Evolutionary conservation across 2,329 filamentous ascomycete genomes (phyloP).

Genomic region (Juglanconis sp.): DNA sequence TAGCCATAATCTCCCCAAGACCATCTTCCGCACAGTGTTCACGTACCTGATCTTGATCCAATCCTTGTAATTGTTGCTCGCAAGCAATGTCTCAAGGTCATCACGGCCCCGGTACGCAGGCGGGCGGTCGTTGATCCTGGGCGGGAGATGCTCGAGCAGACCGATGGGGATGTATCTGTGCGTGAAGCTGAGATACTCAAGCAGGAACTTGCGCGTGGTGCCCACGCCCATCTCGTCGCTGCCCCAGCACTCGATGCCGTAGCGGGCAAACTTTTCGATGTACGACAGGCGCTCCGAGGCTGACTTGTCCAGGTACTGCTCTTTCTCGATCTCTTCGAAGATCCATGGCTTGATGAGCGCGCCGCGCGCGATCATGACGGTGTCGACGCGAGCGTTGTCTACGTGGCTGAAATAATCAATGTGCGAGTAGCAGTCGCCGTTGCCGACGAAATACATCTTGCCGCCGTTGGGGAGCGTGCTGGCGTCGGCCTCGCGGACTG

Average conservation of each 20-base stretch:
- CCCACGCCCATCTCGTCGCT: constrained; percentile 92
- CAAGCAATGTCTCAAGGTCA: constrained; percentile 90
- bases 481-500: constrained; percentile 70
- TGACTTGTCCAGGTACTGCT: constrained; percentile 94
- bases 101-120: constrained; percentile 80
- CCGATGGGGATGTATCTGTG: constrained; percentile 90
- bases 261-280: constrained; percentile 84
- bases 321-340: constrained; percentile 90
- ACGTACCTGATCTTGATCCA: constrained; percentile 97
- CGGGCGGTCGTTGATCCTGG: constrained; percentile 83
- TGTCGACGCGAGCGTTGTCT: constrained; percentile 75
- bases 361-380: constrained; percentile 95
- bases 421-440: constrained; percentile 95
- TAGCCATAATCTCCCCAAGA: constrained; percentile 13
- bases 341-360: constrained; percentile 98
- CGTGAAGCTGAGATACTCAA: constrained; percentile 94
- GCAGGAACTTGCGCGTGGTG: constrained; percentile 83
- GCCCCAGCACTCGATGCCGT: constrained; percentile 92
- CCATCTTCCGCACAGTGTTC: constrained; percentile 9
- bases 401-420: constrained; percentile 80
- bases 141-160: constrained; percentile 81
- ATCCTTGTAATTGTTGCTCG: constrained; percentile 88
- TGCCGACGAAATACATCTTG: constrained; percentile 87
- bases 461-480: constrained; percentile 68
- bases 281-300: constrained; percentile 80